phyloP scores from a whole-genome alignment of 2,329 filamentous ascomycete species.

The Graphilbum fragrans region DNA sequence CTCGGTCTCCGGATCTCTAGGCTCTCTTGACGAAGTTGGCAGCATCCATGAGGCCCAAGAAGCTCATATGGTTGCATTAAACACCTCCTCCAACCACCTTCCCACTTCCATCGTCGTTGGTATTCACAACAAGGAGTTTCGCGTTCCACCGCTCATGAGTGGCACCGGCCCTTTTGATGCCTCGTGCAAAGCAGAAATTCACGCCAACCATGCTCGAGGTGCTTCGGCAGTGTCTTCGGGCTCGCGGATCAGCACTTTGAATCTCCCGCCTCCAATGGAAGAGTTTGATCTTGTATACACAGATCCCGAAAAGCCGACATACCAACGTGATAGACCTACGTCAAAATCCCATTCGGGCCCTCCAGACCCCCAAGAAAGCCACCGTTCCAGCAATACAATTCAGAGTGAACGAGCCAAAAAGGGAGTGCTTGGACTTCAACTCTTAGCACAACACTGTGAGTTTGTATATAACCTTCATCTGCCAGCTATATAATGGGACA shows the following conservation, averaged over 20 bases:
- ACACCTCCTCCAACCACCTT: neutral
- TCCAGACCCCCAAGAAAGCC: too few relatives aligned
- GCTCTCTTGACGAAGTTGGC: slow-evolving; percentile 10
- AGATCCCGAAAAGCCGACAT: too few relatives aligned
- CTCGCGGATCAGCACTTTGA: slow-evolving; percentile 1
- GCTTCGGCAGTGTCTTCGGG: neutral
- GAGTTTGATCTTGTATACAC: neutral
- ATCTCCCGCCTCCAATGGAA: neutral
- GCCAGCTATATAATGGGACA: too few relatives aligned
- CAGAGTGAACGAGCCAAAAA: neutral
- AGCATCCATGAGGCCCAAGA: slow-evolving; percentile 14
- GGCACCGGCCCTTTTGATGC: too few relatives aligned
- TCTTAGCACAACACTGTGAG: slow-evolving; percentile 1
- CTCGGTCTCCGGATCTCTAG: slow-evolving; percentile 4
- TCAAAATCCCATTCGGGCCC: too few relatives aligned
- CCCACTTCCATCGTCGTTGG: too few relatives aligned
- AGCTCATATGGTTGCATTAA: slow-evolving; percentile 6
- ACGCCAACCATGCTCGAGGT: neutral
- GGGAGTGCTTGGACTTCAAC: neutral
- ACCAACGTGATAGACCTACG: too few relatives aligned
- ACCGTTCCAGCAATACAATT: too few relatives aligned
- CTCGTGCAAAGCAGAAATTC: neutral
- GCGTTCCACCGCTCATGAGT: too few relatives aligned
- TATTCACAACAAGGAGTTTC: too few relatives aligned
- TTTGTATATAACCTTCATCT: too few relatives aligned